Evolutionary conservation across 352 stramenopile genomes (phyloP), one percentile per base, ranked within the genome.

Genomic region (Peronospora farinosa): DNA sequence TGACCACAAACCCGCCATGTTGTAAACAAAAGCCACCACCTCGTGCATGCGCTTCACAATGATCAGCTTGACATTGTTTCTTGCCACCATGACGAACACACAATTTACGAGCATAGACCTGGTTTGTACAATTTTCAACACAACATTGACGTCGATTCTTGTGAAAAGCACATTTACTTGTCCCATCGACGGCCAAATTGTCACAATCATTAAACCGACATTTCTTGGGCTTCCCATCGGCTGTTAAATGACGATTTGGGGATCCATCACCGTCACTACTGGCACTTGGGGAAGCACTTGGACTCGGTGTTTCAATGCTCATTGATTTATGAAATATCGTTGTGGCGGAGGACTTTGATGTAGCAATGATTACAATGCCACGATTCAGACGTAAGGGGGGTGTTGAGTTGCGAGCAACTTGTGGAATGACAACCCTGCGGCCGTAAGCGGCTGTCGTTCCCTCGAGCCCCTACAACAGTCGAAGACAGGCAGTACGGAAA

Each of bases 161-260:
- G 65, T 91, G 79, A 58, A 88, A 88, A 23, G 76, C 65, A 60
- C 79, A 91, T 57, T 88, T 88, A 71, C 64, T 68, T 7, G 76
- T 86, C 60, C 77, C 79, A 48, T 86, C 71, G 37, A 85, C 68
- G 3, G 73, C 72, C 19, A 78, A 56, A 61, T 86, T 88, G 51
- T 83, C 77, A 56, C 79, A 91, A 54, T 87, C 74, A 38, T 91
- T 91, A 54, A 91, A 91, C 51, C 73, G 69, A 57, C 79, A 91
- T 58, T 85, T 87, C 46, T 67, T 67, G 45, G 63, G 54, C 45
- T 80, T 74, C 50, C 57, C 68, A 27, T 54, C 38, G 12, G 57
- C 31, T 25, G 55, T 54, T 27, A 50, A 43, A 43, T 51, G 43
- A n/a, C 27, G 31, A 32, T 27, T 35, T 0, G 62, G 56, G 16